Base-by-base conservation (phyloP, 169 alveolate species). In the Besnoitia besnoiti region DNA sequence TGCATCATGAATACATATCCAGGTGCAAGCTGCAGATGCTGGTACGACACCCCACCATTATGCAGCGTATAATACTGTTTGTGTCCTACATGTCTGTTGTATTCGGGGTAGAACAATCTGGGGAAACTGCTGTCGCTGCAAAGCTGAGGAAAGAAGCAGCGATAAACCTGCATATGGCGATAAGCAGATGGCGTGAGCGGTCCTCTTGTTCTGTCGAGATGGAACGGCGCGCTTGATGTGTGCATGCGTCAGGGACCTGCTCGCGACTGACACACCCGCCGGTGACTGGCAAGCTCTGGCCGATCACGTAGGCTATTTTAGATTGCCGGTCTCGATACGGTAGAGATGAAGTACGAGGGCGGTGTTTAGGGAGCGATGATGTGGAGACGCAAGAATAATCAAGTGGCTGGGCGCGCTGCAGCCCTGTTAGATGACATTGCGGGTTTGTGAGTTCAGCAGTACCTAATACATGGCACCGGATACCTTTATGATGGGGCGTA, bases 91-190 rank as follows among this genome's bases (percentile, higher is more conserved):
- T 19, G 67, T 55, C 33, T 19, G 67, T n/a, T n/a, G n/a, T n/a
- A n/a, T 21, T 5, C 24, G 67, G 3, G 5, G 67, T 90, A 90
- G 93, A 77, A 80, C 85, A 90, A 88, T 80, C 93, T 47, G 93
- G 93, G 19, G 93, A 77, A 80, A 55, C 77, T 47, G 82, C 50
- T 33, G 76, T 55, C 39, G 93, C 93, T 39, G 76, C 90, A 55
- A 88, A 79, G 35, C 93, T 90, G 35, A 75, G 93, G 51, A 88
- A 90, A 46, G 93, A 90, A 14, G 93, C 93, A 0, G 90, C 93
- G 40, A 88, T 90, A 47, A 88, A 82, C 67, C 59, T 90, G 90
- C 85, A 88, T 5, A 49, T 90, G 51, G 93, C 93, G 14, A 90
- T 90, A 90, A 90, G 46, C 84, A 88, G 5, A 90, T 90, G 93